Evolutionary conservation across 495 filamentous ascomycete species (phyloP).

Genomic region (Xylaria curta): DNA sequence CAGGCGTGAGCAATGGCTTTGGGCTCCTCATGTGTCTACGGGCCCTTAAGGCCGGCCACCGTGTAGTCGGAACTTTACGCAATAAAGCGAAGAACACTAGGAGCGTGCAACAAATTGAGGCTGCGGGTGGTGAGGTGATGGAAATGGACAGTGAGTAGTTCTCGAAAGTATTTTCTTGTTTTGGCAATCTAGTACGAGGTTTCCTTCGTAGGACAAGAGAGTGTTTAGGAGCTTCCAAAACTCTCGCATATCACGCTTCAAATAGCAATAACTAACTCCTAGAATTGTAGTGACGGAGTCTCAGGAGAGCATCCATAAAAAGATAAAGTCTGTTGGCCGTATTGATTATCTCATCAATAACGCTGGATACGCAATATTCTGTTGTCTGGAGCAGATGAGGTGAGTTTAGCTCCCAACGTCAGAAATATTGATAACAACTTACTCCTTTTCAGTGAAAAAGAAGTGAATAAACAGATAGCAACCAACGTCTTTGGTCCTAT

Average conservation of each 20-base stretch:
- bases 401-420: constrained; percentile 15
- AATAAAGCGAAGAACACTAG: constrained; percentile 35
- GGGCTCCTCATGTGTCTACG: constrained; percentile 52
- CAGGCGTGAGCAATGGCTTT: constrained; percentile 60
- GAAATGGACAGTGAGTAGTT: constrained; percentile 44
- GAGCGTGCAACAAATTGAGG: constrained; percentile 31
- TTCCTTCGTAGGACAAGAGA: too few species aligned
- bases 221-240: too few species aligned
- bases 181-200: too few species aligned
- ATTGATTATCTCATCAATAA: constrained; percentile 62
- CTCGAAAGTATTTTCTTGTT: too few species aligned
- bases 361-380: constrained; percentile 52
- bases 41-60: constrained; percentile 51
- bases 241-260: too few species aligned
- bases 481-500: constrained; percentile 59
- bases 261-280: too few species aligned
- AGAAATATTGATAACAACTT: background rate
- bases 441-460: constrained; percentile 36
- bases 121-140: constrained; percentile 37
- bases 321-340: constrained; percentile 45
- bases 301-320: constrained; percentile 43
- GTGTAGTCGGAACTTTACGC: constrained; percentile 54
- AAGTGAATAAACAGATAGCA: constrained; percentile 53
- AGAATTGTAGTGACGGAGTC: constrained; percentile 34
- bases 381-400: constrained; percentile 51